Conservation (phyloP, 176 grass and related monocot species). For the Alopecurus myosuroides region DNA sequence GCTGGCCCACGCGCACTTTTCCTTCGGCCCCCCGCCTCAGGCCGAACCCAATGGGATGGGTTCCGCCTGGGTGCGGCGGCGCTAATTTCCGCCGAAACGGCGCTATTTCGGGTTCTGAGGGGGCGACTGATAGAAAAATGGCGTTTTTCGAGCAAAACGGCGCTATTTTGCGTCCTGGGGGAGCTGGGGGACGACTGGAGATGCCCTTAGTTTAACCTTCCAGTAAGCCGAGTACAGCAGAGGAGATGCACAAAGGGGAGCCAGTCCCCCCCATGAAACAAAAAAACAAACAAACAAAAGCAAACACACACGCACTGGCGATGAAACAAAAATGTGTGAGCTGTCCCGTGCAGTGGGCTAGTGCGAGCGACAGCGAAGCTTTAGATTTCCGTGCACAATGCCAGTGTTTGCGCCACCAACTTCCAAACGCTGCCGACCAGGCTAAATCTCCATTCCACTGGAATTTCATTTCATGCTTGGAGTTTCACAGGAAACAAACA, state of each 20-base stretch:
- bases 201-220: neutral
- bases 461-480: neutral
- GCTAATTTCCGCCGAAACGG: no score
- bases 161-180: no score
- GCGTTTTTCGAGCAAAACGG: no score
- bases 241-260: neutral
- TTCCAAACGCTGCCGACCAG: slow-evolving; percentile 15
- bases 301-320: neutral
- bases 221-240: neutral
- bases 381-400: neutral
- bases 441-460: neutral
- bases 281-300: neutral
- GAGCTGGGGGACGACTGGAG: no score
- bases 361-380: neutral
- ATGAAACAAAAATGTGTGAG: slow-evolving; percentile 15
- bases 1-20: no score
- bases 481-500: neutral
- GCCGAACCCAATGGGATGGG: no score
- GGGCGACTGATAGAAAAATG: no score
- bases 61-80: no score
- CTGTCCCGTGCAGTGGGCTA: neutral
- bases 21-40: no score
- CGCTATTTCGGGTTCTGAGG: no score
- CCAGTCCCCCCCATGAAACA: neutral
- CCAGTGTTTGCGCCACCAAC: slow-evolving; percentile 4